Conservation (phyloP, 495 filamentous ascomycete species). For the Bacidia rubella region DNA sequence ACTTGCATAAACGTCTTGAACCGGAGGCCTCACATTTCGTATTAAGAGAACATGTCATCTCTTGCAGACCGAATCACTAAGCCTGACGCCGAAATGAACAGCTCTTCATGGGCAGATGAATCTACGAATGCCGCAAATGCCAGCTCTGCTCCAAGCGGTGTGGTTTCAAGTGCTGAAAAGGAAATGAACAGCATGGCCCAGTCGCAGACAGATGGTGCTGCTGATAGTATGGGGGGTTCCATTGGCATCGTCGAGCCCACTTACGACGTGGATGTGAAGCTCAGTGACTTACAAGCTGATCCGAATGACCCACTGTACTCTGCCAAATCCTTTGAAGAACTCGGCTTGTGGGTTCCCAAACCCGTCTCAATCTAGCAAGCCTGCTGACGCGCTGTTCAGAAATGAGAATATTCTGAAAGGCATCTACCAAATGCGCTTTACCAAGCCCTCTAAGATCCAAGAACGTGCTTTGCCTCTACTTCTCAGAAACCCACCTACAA, state of each 20-base stretch:
- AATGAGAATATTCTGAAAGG: constrained; percentile 42
- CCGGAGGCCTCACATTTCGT: too few species aligned
- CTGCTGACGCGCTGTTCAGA: constrained; percentile 18
- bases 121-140: constrained; percentile 6
- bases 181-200: constrained; percentile 17
- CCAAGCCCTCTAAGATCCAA: constrained; percentile 93
- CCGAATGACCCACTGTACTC: constrained; percentile 80
- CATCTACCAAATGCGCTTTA: constrained; percentile 72
- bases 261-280: constrained; percentile 78
- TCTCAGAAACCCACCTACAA: constrained; percentile 64
- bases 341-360: constrained; percentile 54
- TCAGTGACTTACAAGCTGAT: constrained; percentile 71
- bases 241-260: constrained; percentile 54
- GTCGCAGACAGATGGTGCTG: constrained; percentile 41
- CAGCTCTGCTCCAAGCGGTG: constrained; percentile 8
- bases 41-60: constrained; percentile 28
- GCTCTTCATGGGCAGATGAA: constrained; percentile 15
- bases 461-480: constrained; percentile 83
- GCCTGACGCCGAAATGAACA: constrained; percentile 23
- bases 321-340: constrained; percentile 67
- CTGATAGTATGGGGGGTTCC: constrained; percentile 29
- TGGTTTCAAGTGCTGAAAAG: constrained; percentile 14
- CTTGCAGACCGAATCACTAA: constrained; percentile 51
- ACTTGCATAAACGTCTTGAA: too few species aligned
- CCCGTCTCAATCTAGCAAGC: neutral